Evolutionary conservation across 2,329 filamentous ascomycete species (phyloP), one percentile per base, ranked within the genome.

Genomic region (Sclerotinia sclerotiorum): DNA sequence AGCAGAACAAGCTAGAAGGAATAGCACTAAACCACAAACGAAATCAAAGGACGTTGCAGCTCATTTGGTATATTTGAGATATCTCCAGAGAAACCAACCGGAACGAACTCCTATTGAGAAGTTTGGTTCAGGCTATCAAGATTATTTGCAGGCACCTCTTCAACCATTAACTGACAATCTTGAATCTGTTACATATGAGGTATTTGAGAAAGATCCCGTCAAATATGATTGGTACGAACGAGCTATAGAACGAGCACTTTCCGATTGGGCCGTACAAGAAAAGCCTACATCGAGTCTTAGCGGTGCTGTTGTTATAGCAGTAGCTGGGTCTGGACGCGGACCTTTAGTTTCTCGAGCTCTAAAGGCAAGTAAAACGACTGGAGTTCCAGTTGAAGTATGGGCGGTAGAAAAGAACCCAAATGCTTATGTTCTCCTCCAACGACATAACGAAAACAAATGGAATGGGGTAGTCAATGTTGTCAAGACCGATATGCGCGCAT

Each of bases 391-490:
- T 63, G 89, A 94, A 73, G 85, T 96, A 57, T 98, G 93, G 88
- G 95, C 92, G 0, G 88, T 99, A 4, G 95, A 99, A 80, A 99
- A 99, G 84, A 99, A 99, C 79, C 95, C 93, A 5, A 98, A 99
- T 76, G 95, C 95, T 0, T 98, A 94, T 77, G 94, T 99, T 8
- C 89, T 97, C 72, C 86, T 99, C 2, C 88, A 97, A 70, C 86
- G 92, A 32, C 93, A 96, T 77, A 98, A 98, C 76, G 84, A 89
- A 72, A 87, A 85, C 24, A 84, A 88, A n/a, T 99, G 95, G 95
- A 85, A 83, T 68, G 88, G 89, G 29, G 85, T 85, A 65, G 94
- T 97, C 27, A 94, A 89, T 1, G 87, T 99, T 44, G 90, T 98
- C 72, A 96, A 97, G 81, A 97, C 93, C 0, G 95, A 99, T 78